Evolutionary conservation across 2,329 filamentous ascomycete species (phyloP).

Genomic region (Nakataea oryzae): DNA sequence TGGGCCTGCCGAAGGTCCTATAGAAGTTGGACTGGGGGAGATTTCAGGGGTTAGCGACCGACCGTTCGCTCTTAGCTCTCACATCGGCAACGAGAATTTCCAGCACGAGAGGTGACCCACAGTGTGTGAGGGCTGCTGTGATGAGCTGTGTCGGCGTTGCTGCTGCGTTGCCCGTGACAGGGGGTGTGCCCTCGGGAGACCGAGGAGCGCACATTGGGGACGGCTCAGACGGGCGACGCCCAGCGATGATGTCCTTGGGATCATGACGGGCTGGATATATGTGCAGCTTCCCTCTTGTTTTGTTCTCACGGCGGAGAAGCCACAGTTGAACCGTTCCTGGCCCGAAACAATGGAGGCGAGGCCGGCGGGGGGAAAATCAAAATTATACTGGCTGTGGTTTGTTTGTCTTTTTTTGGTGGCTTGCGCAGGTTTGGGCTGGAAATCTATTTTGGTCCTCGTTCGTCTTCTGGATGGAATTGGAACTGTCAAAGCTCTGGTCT

Average conservation of each 20-base stretch:
- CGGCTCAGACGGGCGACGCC: background rate
- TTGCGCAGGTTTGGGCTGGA: background rate
- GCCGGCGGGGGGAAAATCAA: background rate
- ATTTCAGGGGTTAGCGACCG: too few relatives aligned
- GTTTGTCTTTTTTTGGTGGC: too few relatives aligned
- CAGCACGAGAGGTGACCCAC: background rate
- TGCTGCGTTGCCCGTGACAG: background rate
- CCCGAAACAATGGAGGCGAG: too few relatives aligned
- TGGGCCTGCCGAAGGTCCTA: slow-evolving; percentile 61
- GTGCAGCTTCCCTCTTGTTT: background rate
- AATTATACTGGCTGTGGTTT: background rate
- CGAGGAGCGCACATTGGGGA: background rate
- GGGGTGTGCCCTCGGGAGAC: background rate
- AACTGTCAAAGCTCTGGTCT: too few relatives aligned
- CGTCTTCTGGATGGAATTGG: too few relatives aligned
- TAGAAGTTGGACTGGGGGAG: slow-evolving; percentile 54
- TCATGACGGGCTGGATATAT: background rate
- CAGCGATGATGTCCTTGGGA: background rate
- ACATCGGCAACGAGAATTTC: background rate
- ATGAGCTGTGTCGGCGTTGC: background rate
- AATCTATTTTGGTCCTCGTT: too few relatives aligned
- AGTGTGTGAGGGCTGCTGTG: background rate
- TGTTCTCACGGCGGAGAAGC: too few relatives aligned
- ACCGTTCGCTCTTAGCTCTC: too few relatives aligned
- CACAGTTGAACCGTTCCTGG: too few relatives aligned